phyloP scores from a whole-genome alignment of 2,329 filamentous ascomycete species.

The Elsinoe batatas region DNA sequence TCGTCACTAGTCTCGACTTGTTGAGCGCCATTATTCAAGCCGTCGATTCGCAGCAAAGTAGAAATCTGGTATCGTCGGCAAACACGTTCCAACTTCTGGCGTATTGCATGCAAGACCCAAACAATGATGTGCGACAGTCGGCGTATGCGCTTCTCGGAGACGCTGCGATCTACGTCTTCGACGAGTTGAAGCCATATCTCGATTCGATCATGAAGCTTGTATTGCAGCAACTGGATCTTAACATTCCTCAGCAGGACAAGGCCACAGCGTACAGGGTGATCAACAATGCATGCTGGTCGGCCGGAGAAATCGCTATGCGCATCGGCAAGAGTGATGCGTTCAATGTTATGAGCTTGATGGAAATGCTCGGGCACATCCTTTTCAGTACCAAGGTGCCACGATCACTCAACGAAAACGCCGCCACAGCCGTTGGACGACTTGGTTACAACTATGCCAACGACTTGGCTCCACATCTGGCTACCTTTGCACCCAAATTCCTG shows the following conservation, averaged over 20 bases:
- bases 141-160: conserved; percentile 92
- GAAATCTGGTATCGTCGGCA: conserved; percentile 64
- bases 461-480: conserved; percentile 67
- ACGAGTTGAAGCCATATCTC: conserved; percentile 65
- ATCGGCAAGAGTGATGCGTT: conserved; percentile 62
- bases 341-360: conserved; percentile 67
- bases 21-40: conserved; percentile 90
- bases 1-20: conserved; percentile 89
- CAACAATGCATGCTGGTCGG: conserved; percentile 97
- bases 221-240: conserved; percentile 61
- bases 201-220: conserved; percentile 66
- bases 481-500: conserved; percentile 75
- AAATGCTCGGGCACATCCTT: conserved; percentile 71
- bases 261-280: conserved; percentile 84
- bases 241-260: conserved; percentile 65
- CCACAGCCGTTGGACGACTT: conserved; percentile 80
- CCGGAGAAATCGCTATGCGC: conserved; percentile 81
- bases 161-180: conserved; percentile 85
- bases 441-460: conserved; percentile 68
- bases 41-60: conserved; percentile 61
- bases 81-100: conserved; percentile 83
- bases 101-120: conserved; percentile 84
- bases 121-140: conserved; percentile 90
- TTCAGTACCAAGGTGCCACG: conserved; percentile 75
- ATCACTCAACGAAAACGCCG: conserved; percentile 85